phyloP scores from a whole-genome alignment of 306 rosid genomes.

The Citrullus amarus region DNA sequence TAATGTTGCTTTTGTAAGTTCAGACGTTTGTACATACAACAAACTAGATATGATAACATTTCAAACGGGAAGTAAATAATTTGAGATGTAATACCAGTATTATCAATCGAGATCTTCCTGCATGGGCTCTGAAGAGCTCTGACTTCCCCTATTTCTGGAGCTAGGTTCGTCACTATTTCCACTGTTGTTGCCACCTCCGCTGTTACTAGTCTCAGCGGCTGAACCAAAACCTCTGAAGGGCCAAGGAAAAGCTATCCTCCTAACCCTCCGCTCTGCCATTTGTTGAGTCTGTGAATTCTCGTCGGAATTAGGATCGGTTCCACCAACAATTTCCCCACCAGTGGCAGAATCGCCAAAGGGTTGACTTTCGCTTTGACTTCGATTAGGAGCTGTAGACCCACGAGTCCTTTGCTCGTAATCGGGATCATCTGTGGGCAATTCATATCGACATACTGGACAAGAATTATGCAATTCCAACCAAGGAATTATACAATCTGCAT shows the following conservation, averaged over 20 bases:
- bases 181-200: slow-evolving; percentile 32
- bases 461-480: slow-evolving; percentile 88
- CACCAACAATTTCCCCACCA: slow-evolving; percentile 20
- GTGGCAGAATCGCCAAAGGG: slow-evolving; percentile 15
- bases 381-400: slow-evolving; percentile 15
- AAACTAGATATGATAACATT: slow-evolving; percentile 6
- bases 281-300: slow-evolving; percentile 26
- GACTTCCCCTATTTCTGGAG: slow-evolving; percentile 52
- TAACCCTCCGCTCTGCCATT: slow-evolving; percentile 40
- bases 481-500: slow-evolving; percentile 64
- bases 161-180: slow-evolving; percentile 40
- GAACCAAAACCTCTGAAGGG: slow-evolving; percentile 37
- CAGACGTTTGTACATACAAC: background rate
- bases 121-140: slow-evolving; percentile 62
- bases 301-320: slow-evolving; percentile 14
- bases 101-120: slow-evolving; percentile 88
- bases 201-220: slow-evolving; percentile 54
- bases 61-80: slow-evolving; percentile 7
- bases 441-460: slow-evolving; percentile 87
- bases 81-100: slow-evolving; percentile 20
- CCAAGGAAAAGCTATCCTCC: slow-evolving; percentile 58
- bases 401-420: slow-evolving; percentile 61
- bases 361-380: slow-evolving; percentile 25
- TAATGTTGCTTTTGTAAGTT: background rate
- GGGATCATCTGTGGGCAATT: slow-evolving; percentile 77